Evolutionary conservation across 805 yeast species (phyloP).

Genomic region (Isabelozyma gotoi): DNA sequence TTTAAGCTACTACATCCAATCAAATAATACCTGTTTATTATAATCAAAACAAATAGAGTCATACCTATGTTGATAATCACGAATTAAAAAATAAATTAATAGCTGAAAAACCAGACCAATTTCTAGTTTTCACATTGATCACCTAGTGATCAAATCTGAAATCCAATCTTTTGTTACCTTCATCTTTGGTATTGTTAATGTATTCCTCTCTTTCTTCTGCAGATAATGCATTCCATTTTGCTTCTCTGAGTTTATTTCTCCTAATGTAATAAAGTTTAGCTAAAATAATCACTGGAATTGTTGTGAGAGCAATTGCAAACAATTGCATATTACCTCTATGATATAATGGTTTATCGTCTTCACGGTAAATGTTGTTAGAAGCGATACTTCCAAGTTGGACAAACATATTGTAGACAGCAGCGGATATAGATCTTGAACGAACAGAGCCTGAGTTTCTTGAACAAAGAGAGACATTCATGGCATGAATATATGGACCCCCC

Average conservation of each 20-base stretch:
- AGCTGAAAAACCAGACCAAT: not conserved
- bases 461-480: slow-evolving; percentile 27
- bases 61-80: too few species aligned
- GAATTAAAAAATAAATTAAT: not conserved
- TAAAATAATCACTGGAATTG: slow-evolving; percentile 20
- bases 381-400: slow-evolving; percentile 24
- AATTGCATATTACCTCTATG: slow-evolving; percentile 31
- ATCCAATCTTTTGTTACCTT: slow-evolving; percentile 24
- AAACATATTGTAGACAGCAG: slow-evolving; percentile 27
- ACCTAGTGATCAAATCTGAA: slow-evolving; percentile 21
- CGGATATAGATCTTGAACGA: slow-evolving; percentile 23
- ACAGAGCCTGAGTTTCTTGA: slow-evolving; percentile 26
- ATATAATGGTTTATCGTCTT: slow-evolving; percentile 26
- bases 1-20: too few species aligned
- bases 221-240: slow-evolving; percentile 17
- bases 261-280: slow-evolving; percentile 20
- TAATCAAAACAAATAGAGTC: too few species aligned
- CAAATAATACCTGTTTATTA: too few species aligned
- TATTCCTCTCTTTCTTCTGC: slow-evolving; percentile 17
- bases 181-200: slow-evolving; percentile 13
- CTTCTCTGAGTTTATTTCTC: slow-evolving; percentile 17
- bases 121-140: not conserved
- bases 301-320: slow-evolving; percentile 32
- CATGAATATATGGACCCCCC: slow-evolving; percentile 21
- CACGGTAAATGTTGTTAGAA: slow-evolving; percentile 24